Evolutionary conservation across 2,329 filamentous ascomycete genomes (phyloP), one percentile per base, ranked within the genome.

Genomic region (Fusarium tjaetaba): DNA sequence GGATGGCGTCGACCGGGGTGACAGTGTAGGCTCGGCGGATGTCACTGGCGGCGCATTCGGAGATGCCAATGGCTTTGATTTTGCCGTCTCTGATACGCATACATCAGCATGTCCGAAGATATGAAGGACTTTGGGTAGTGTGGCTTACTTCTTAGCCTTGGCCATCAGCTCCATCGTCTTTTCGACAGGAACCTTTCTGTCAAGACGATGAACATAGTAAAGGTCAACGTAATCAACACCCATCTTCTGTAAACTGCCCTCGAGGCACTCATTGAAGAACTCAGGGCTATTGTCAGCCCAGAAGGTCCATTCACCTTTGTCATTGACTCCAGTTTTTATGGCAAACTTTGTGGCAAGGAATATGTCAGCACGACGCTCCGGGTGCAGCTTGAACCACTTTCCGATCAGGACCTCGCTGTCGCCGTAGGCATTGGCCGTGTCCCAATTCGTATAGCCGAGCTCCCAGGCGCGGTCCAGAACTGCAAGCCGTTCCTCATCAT

Each of bases 91-190:
- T 59, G 20, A 41, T n/a, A 41, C 3, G 18, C 0, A 41, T 11
- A 7, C 11, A 38, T 49, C 20, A 49, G 13, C 11, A 30, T 15
- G 11, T 2, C 7, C 1, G 4, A 4, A n/a, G 2, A 8, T 30
- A 0, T 16, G 0, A 11, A 7, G 13, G 2, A 5, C 1, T 36
- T 4, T n/a, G 2, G 34, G 1, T 28, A 48, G 4, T 13, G 2
- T 20, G 30, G 2, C 32, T 39, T 49, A 59, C 56, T 16, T 4
- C 11, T 59, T 59, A 22, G 43, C 30, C 20, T 38, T 59, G 20
- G 0, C 42, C 34, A 59, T 34, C 22, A 38, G 4, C 16, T 59
- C 42, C 28, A 59, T 59, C 11, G 56, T 59, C 42, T 41, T 59
- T 4, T 59, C 56, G 0, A 59, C 42, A 2, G 56, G 42, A 0